Evolutionary conservation across 2,329 filamentous ascomycete species (phyloP).

Genomic region (Ceratocystis huliohia): DNA sequence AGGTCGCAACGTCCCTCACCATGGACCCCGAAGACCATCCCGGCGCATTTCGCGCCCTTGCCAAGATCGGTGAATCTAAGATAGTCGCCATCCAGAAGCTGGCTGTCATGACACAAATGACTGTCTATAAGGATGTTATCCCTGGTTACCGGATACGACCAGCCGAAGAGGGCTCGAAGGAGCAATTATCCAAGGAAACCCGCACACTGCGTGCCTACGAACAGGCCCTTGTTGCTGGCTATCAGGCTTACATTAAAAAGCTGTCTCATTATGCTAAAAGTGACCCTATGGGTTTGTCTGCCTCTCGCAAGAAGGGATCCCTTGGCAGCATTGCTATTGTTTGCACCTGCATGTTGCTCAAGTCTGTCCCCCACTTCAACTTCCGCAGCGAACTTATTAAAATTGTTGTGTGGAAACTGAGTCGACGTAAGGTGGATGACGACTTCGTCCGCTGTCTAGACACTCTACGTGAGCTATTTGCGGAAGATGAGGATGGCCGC

Average conservation of each 20-base stretch:
- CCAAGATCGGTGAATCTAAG: conserved; percentile 56
- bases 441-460: conserved; percentile 67
- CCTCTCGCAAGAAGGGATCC: conserved; percentile 27
- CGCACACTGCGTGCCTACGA: conserved; percentile 72
- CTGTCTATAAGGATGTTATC: conserved; percentile 91
- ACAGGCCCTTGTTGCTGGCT: conserved; percentile 71
- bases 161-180: conserved; percentile 57
- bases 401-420: conserved; percentile 75
- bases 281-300: conserved; percentile 29
- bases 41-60: conserved; percentile 63
- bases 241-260: conserved; percentile 71
- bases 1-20: conserved; percentile 66
- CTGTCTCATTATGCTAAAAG: conserved; percentile 55
- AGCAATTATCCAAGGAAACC: conserved; percentile 86
- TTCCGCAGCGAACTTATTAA: conserved; percentile 78
- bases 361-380: conserved; percentile 89
- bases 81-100: conserved; percentile 72
- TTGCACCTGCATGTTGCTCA: conserved; percentile 71
- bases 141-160: conserved; percentile 91
- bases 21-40: conserved; percentile 89
- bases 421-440: conserved; percentile 54
- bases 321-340: conserved; percentile 67
- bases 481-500: conserved; percentile 77
- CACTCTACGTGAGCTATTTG: conserved; percentile 69
- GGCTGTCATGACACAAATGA: conserved; percentile 70